phyloP scores from a whole-genome alignment of 257 asterid genomes.

The Ilex asprella region DNA sequence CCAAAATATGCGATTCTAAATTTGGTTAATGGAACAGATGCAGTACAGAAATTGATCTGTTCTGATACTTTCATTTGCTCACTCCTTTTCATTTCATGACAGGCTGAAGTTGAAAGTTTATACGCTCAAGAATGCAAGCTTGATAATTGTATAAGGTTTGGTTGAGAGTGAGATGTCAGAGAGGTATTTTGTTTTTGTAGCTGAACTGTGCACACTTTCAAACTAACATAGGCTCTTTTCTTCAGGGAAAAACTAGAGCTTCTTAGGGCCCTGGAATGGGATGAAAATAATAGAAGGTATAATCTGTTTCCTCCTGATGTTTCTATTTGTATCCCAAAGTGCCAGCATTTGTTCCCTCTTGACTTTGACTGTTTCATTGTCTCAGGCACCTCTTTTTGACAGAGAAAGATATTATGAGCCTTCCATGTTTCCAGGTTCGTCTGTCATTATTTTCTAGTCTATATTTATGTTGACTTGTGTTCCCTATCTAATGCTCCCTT shows the following conservation, averaged over 20 bases:
- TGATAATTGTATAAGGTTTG: conserved; percentile 69
- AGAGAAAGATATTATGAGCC: conserved; percentile 57
- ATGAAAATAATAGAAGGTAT: conserved; percentile 50
- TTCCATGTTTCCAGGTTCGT: conserved; percentile 58
- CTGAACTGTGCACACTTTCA: conserved; percentile 13
- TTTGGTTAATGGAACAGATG: no score
- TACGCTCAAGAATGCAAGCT: conserved; percentile 47
- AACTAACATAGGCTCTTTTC: conserved; percentile 19
- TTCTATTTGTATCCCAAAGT: conserved; percentile 3
- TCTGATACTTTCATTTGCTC: background rate
- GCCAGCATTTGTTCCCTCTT: conserved; percentile 15
- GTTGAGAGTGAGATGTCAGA: background rate
- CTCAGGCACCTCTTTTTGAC: conserved; percentile 65
- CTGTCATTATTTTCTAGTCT: conserved; percentile 8
- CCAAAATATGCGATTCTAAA: no score
- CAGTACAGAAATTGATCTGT: background rate
- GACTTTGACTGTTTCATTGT: conserved; percentile 7
- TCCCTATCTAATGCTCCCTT: conserved; percentile 11
- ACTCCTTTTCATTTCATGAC: conserved; percentile 15
- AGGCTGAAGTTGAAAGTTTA: conserved; percentile 54
- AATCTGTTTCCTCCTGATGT: conserved; percentile 9
- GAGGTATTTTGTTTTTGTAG: conserved; percentile 1
- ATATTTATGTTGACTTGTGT: background rate
- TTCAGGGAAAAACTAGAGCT: conserved; percentile 62
- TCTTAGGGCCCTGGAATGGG: conserved; percentile 35